Evolutionary conservation across 208 protist genomes (phyloP).

Genomic region (Balamuthia mandrillaris): DNA sequence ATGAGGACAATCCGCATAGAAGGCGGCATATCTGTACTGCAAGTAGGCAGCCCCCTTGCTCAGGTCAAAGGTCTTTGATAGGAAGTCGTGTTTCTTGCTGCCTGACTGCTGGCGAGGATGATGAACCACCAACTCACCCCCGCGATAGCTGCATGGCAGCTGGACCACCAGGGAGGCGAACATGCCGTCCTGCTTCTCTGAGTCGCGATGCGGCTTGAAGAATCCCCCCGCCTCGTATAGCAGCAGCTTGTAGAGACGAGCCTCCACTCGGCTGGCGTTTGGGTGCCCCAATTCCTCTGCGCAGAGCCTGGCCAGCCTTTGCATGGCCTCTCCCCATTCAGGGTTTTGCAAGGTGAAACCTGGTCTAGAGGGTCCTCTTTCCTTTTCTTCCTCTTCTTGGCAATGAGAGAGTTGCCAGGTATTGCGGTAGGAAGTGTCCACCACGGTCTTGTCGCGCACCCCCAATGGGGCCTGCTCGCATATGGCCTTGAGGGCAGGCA

Average conservation of each 20-base stretch:
- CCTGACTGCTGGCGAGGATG: too few species aligned
- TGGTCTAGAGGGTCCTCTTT: too few species aligned
- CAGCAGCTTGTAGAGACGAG: background rate
- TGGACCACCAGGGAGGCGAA: conserved; percentile 14
- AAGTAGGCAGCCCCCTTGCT: too few species aligned
- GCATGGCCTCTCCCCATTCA: background rate
- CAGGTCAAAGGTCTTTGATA: too few species aligned
- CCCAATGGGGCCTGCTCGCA: conserved; percentile 8
- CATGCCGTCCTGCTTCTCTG: conserved; percentile 6
- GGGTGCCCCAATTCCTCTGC: background rate
- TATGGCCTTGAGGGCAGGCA: too few species aligned
- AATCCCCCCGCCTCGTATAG: background rate
- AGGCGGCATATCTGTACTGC: too few species aligned
- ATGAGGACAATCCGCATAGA: background rate
- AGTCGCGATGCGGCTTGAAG: conserved; percentile 6
- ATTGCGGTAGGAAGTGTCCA: background rate
- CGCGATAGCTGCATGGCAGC: background rate
- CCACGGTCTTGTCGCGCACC: background rate
- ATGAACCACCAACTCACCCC: background rate
- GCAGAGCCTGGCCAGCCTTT: too few species aligned
- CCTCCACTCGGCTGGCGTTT: background rate
- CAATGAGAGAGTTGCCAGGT: background rate
- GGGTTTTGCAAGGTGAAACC: background rate
- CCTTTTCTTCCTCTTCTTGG: too few species aligned
- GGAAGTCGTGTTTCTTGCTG: too few species aligned